Conservation (phyloP, 1,139 yeast species). For the Geotrichum reessii region DNA sequence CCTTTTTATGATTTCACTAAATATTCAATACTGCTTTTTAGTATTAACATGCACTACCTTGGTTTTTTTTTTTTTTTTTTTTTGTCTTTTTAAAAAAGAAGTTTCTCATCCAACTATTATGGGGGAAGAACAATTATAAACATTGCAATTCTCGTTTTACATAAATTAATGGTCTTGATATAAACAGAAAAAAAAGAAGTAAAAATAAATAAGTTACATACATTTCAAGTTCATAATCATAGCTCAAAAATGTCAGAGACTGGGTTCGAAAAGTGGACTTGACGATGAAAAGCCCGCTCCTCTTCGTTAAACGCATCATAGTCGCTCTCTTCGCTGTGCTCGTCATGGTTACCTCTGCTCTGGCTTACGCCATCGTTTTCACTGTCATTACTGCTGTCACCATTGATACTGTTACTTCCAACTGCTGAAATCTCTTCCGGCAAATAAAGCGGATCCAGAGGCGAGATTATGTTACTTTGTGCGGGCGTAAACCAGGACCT, state of each 20-base stretch:
- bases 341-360: neutral
- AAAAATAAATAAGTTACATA: no score
- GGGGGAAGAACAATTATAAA: neutral
- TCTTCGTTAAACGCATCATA: neutral
- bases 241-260: conserved; percentile 3
- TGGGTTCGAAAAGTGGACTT: conserved; percentile 11
- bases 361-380: neutral
- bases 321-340: neutral
- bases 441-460: neutral
- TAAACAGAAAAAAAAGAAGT: no score
- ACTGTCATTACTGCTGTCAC: neutral
- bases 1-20: neutral
- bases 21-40: neutral
- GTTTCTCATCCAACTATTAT: no score
- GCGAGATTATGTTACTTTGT: neutral
- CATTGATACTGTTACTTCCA: neutral
- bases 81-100: no score
- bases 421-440: neutral
- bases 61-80: no score
- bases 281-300: conserved; percentile 1
- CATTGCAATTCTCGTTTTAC: neutral
- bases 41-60: neutral
- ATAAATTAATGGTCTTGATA: no score
- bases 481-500: neutral
- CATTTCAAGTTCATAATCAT: neutral